Base-by-base conservation (phyloP, 768 basidiomycete species). In the Rhizopogon sp. region DNA sequence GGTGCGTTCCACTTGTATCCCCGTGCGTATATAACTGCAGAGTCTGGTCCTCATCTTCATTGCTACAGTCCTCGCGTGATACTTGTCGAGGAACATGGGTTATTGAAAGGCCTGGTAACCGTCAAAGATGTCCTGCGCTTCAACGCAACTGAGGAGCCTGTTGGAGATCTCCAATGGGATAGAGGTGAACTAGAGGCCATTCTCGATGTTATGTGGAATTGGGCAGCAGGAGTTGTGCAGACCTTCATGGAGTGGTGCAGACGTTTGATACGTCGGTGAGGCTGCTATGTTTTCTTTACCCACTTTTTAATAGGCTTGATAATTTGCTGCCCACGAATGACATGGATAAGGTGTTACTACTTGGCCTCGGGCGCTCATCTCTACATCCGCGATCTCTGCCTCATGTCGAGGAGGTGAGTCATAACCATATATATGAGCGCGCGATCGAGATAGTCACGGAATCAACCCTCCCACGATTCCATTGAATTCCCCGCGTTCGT, bases 121-220 rank as follows among this genome's bases (percentile, higher is more conserved):
- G 91, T 98, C 45, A 99, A 99, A 67, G 97, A 99, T 64, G 93
- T 98, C 3, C 73, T 99, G 14, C 87, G 87, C 51, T 93, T 95
- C 65, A 96, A 90, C 55, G 77, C 81, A 14, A 80, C 79, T 29
- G 79, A 82, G 62, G 78, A 78, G 55, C 76, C 78, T 14, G 77
- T 76, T 37, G 74, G 73, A 44, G 73, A 78, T 45, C 77, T 76
- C 11, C 81, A 80, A 10, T 83, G 81, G 82, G 81, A 82, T 60
- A 79, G 76, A 40, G 85, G 84, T 5, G 84, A 84, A n/a, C 69
- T 87, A 11, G 83, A 86, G 62, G 82, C 80, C 13, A 64, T 84
- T 45, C 67, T 87, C 50, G 84, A 85, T 65, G 82, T 85, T 56
- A 63, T 76, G 33, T 85, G 83, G 84, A 77, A 59, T 22, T 81